Percentiles rank a stretch among this genome's conserved stretches.
These are phyloP conservation scores for Diaporthe ilicicola DNA, from an alignment of 2,329 filamentous ascomycete species.

Conservation along the genomic window DNA sequence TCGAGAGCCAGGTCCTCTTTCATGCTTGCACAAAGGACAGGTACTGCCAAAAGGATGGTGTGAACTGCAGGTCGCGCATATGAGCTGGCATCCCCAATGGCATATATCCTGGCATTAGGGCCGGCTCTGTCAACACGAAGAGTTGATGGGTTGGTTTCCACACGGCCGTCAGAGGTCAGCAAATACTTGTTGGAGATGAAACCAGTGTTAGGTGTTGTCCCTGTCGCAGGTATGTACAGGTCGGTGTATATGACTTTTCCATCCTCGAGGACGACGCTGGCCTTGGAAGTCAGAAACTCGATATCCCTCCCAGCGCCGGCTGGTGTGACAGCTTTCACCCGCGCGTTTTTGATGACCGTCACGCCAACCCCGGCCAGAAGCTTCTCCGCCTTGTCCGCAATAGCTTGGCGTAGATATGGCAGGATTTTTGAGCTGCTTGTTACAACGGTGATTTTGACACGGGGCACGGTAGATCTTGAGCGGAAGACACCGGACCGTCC, in stretches of 20 bases:
- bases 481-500: slow-evolving; percentile 50
- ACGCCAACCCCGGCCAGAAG: slow-evolving; percentile 56
- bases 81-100: slow-evolving; percentile 54
- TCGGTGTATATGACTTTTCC: slow-evolving; percentile 51
- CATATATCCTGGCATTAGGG: slow-evolving; percentile 50
- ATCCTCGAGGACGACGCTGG: slow-evolving; percentile 49
- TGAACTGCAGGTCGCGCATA: slow-evolving; percentile 53
- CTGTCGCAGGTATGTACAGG: slow-evolving; percentile 57
- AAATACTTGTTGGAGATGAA: slow-evolving; percentile 33
- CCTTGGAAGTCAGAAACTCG: slow-evolving; percentile 37
- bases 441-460: slow-evolving; percentile 54
- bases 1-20: slow-evolving; percentile 56
- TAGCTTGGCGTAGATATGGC: slow-evolving; percentile 47
- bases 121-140: slow-evolving; percentile 43
- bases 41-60: slow-evolving; percentile 49
- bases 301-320: slow-evolving; percentile 40
- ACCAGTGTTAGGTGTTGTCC: slow-evolving; percentile 39
- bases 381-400: slow-evolving; percentile 51
- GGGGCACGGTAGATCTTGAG: slow-evolving; percentile 43
- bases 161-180: slow-evolving; percentile 44
- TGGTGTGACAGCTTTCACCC: slow-evolving; percentile 46
- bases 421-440: slow-evolving; percentile 50
- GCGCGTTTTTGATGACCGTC: slow-evolving; percentile 50
- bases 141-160: slow-evolving; percentile 47
- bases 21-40: slow-evolving; percentile 56